These are phyloP conservation scores for Patellaria atrata DNA, from an alignment of 495 filamentous ascomycete species.

Conservation along the genomic window DNA sequence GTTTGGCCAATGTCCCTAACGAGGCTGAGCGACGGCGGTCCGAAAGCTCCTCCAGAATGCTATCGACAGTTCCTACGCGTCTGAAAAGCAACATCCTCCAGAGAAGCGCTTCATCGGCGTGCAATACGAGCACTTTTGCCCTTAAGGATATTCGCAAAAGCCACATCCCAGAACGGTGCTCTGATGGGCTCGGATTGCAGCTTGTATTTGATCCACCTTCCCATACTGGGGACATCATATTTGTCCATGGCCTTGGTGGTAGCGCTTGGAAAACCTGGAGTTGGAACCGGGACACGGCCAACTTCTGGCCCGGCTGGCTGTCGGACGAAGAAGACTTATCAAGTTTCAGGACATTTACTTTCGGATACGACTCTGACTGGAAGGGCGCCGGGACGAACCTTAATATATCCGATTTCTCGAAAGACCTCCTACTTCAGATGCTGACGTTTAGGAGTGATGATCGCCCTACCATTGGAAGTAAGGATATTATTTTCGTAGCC, in stretches of 20 bases:
- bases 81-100: no score
- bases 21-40: no score
- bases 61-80: no score
- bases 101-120: no score
- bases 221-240: constrained; percentile 9
- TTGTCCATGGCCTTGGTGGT: constrained; percentile 14
- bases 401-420: constrained; percentile 8
- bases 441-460: constrained; percentile 5
- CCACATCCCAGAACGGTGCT: no score
- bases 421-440: constrained; percentile 9
- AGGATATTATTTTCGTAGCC: constrained; percentile 9
- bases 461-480: not conserved
- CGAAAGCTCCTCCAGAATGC: no score
- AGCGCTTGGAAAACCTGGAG: constrained; percentile 13
- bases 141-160: no score
- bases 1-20: no score
- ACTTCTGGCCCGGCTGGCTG: constrained; percentile 32
- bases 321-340: constrained; percentile 22
- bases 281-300: not conserved
- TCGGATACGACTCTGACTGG: constrained; percentile 25
- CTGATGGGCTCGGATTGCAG: no score
- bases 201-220: no score
- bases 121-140: no score
- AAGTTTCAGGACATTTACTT: constrained; percentile 27
- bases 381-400: constrained; percentile 1